Evolutionary conservation across 1,284 basidiomycete species (phyloP), one percentile per base, ranked within the genome.

Genomic region (Pyrrhoderma lamaoense): DNA sequence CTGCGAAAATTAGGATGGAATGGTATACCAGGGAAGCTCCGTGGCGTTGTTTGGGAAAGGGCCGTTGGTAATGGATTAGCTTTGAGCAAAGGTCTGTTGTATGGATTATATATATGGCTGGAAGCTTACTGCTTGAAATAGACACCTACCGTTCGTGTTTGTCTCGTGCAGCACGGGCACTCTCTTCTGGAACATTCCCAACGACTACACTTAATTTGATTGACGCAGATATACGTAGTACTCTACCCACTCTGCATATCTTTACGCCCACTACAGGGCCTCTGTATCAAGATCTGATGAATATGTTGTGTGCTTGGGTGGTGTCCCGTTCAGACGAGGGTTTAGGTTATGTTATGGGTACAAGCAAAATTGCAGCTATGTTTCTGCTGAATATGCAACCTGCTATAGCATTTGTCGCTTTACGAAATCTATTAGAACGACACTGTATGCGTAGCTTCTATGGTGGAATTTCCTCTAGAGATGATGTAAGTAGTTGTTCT

Each of bases 251-350:
- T 1, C 70, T 97, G n/a, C 90, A 90, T 63, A 80, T 99, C 34
- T 98, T 97, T 64, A 79, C 85, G 56, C 77, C 74, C 2, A 75
- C 81, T 46, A 81, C 71, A 0, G 89, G 91, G 0, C 93, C 93
- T 1, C 68, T 99, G 63, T 87, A 93, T 61, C 73, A 81, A 35
- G 95, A 98, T 58, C 70, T 98, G 40, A 82, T 83, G 57, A 89
- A 96, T 53, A 76, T 98, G 68, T 68, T 97, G 11, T 84, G 82
- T 58, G 93, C 94, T 1, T 97, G 93, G 88, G 84, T 93, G 1
- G 89, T 96, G 23, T 79, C 92, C 36, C 79, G 93, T 34, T 86
- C 86, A 25, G 93, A 95, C 57, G 89, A 94, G 65, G 89, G 86
- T 3, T 68, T 91, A 34, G 84, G 86, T 44, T 96, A 95, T 64